Conservation (phyloP, 768 basidiomycete species). For the Auriscalpium orientale region DNA sequence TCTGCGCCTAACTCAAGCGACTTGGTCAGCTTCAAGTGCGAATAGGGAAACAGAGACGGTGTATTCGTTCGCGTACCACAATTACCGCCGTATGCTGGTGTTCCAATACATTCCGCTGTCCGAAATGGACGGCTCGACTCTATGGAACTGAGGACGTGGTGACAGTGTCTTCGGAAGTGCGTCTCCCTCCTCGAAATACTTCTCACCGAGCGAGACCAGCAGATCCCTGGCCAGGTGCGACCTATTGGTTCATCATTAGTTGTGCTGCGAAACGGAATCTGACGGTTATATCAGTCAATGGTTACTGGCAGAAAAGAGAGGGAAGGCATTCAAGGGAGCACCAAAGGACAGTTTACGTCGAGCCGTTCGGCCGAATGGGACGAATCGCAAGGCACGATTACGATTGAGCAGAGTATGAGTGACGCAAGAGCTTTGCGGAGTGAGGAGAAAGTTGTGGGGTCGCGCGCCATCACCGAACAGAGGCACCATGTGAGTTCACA, state of each 20-base stretch:
- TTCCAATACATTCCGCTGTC: conserved; percentile 87
- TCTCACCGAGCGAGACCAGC: conserved; percentile 45
- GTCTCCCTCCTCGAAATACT: conserved; percentile 64
- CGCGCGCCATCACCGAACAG: conserved; percentile 27
- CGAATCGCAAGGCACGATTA: conserved; percentile 28
- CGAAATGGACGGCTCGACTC: conserved; percentile 80
- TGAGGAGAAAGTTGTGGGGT: conserved; percentile 27
- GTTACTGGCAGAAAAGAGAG: conserved; percentile 45
- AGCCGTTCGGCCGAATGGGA: conserved; percentile 50
- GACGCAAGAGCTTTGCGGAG: conserved; percentile 37
- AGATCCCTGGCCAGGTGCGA: conserved; percentile 62
- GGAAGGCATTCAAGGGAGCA: too few species aligned
- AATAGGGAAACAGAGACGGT: conserved; percentile 96
- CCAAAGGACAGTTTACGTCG: conserved; percentile 65
- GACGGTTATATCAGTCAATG: conserved; percentile 36
- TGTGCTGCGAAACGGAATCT: neutral
- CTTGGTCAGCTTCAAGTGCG: conserved; percentile 76
- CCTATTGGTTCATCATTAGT: neutral
- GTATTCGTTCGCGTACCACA: conserved; percentile 86
- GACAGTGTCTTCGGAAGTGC: conserved; percentile 69
- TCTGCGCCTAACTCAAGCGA: neutral
- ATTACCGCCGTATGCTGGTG: conserved; percentile 83
- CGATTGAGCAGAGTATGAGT: too few species aligned
- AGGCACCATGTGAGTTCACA: conserved; percentile 24
- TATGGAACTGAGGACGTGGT: conserved; percentile 62